Percentiles rank a stretch among this genome's conserved stretches.
These are phyloP conservation scores for Baorangia bicolor DNA, from an alignment of 768 basidiomycete species.

Conservation along the genomic window DNA sequence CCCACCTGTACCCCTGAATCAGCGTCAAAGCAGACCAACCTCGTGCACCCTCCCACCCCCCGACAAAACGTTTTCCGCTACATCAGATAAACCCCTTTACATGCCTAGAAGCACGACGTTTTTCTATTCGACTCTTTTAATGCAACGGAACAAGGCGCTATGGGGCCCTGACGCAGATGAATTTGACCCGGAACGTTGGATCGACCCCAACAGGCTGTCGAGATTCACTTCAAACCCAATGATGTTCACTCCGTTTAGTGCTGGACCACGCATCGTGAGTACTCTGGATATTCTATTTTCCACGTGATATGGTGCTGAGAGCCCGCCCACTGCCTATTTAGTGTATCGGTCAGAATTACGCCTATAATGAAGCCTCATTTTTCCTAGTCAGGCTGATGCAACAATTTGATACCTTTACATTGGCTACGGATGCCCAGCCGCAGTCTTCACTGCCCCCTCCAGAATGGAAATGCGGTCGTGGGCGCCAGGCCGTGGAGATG, in stretches of 20 bases:
- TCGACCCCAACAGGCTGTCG: slow-evolving; percentile 53
- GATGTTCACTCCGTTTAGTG: slow-evolving; percentile 75
- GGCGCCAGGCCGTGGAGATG: slow-evolving; percentile 54
- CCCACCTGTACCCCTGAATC: slow-evolving; percentile 76
- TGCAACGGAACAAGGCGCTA: slow-evolving; percentile 62
- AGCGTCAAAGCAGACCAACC: slow-evolving; percentile 52
- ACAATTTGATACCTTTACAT: slow-evolving; percentile 55
- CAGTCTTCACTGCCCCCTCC: slow-evolving; percentile 57
- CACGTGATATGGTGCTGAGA: slow-evolving; percentile 12
- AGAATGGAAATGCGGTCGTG: slow-evolving; percentile 46
- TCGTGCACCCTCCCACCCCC: slow-evolving; percentile 52
- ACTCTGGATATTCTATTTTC: background rate
- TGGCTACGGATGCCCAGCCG: slow-evolving; percentile 64
- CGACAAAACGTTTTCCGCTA: slow-evolving; percentile 44
- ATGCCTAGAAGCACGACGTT: slow-evolving; percentile 59
- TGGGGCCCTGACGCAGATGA: slow-evolving; percentile 77
- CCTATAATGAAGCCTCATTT: slow-evolving; percentile 74
- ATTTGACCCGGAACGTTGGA: slow-evolving; percentile 82
- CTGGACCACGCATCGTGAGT: slow-evolving; percentile 58
- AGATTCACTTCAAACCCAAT: slow-evolving; percentile 56
- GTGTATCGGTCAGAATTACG: slow-evolving; percentile 75
- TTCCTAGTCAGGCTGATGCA: slow-evolving; percentile 69
- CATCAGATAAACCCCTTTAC: slow-evolving; percentile 46
- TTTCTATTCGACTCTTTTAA: slow-evolving; percentile 59
- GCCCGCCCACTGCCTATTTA: slow-evolving; percentile 27